Percentiles rank a stretch among this genome's conserved stretches.
These are phyloP conservation scores for Boletus sp. DNA, from an alignment of 768 basidiomycete species.

Conservation along the genomic window DNA sequence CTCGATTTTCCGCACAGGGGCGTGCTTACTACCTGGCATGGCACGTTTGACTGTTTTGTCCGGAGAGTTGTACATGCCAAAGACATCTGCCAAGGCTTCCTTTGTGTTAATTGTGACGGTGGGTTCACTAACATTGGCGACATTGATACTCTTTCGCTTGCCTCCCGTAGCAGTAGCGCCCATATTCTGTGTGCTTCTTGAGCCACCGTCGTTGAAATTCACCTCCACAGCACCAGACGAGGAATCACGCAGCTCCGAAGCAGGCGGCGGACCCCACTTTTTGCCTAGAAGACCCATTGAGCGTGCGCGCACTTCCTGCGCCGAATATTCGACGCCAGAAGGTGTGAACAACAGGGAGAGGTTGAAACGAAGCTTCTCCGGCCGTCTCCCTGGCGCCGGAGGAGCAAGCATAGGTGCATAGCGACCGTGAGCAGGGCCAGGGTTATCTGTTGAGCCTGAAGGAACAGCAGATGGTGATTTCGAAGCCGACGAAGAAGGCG, in stretches of 20 bases:
- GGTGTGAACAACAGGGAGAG: constrained; percentile 70
- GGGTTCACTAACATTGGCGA: constrained; percentile 55
- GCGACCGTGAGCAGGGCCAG: constrained; percentile 35
- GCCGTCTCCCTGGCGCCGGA: constrained; percentile 62
- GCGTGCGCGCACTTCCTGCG: constrained; percentile 77
- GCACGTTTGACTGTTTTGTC: constrained; percentile 63
- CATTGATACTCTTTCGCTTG: constrained; percentile 43
- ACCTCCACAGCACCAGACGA: constrained; percentile 40
- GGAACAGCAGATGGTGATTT: constrained; percentile 16
- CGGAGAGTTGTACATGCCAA: constrained; percentile 93
- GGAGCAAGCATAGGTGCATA: constrained; percentile 76
- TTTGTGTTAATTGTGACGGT: constrained; percentile 97
- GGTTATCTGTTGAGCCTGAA: constrained; percentile 40
- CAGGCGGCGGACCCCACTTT: constrained; percentile 73
- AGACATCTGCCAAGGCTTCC: constrained; percentile 90
- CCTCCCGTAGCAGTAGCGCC: constrained; percentile 27
- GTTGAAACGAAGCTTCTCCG: constrained; percentile 68
- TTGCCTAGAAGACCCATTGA: constrained; percentile 82
- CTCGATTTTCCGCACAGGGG: constrained; percentile 65
- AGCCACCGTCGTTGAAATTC: constrained; percentile 60
- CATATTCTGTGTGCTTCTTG: constrained; percentile 41
- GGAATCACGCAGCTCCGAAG: constrained; percentile 35
- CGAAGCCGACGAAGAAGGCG: constrained; percentile 31
- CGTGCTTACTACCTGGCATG: constrained; percentile 67
- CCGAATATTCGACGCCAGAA: constrained; percentile 77